Evolutionary conservation across 2,329 filamentous ascomycete genomes (phyloP).

Genomic region (Fusarium veterinarium): DNA sequence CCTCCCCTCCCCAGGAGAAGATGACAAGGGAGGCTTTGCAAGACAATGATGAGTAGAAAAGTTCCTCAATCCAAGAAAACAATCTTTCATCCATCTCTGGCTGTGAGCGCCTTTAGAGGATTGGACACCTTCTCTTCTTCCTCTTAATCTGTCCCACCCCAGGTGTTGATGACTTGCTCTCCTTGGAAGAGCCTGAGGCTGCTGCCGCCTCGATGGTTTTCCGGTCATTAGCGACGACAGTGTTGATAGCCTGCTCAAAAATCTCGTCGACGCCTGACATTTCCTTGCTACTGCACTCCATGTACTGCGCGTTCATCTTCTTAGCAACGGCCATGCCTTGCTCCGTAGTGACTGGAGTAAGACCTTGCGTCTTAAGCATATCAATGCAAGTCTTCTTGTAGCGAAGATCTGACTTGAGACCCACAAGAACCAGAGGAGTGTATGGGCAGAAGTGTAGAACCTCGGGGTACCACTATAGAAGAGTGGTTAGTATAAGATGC

Average conservation of each 20-base stretch:
- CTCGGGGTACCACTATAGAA: conserved; percentile 92
- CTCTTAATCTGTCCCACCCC: conserved; percentile 69
- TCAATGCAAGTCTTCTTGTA: conserved; percentile 97
- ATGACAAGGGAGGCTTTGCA: conserved; percentile 19
- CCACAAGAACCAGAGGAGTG: conserved; percentile 93
- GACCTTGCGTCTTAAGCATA: conserved; percentile 96
- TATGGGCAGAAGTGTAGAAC: conserved; percentile 99
- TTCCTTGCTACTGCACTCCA: conserved; percentile 99
- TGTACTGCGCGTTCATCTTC: conserved; percentile 95
- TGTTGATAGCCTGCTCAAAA: conserved; percentile 91
- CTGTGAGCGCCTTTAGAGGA: conserved; percentile 67
- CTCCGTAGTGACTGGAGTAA: conserved; percentile 92
- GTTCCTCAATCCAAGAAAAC: conserved; percentile 33
- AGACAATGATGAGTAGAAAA: conserved; percentile 26
- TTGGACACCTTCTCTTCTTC: conserved; percentile 86
- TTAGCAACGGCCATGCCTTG: conserved; percentile 89
- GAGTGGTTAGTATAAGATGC: conserved; percentile 1
- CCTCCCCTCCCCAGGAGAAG: conserved; percentile 35
- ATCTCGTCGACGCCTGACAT: conserved; percentile 97
- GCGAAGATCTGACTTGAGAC: conserved; percentile 96
- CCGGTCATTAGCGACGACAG: conserved; percentile 83
- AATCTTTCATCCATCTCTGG: conserved; percentile 28
- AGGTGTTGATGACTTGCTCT: conserved; percentile 54
- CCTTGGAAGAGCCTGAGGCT: conserved; percentile 52
- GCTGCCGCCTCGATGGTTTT: conserved; percentile 68